Percentiles rank a stretch among this genome's conserved stretches.
These are phyloP conservation scores for Globisporangium canariense DNA, from an alignment of 352 stramenopile species.

Conservation along the genomic window DNA sequence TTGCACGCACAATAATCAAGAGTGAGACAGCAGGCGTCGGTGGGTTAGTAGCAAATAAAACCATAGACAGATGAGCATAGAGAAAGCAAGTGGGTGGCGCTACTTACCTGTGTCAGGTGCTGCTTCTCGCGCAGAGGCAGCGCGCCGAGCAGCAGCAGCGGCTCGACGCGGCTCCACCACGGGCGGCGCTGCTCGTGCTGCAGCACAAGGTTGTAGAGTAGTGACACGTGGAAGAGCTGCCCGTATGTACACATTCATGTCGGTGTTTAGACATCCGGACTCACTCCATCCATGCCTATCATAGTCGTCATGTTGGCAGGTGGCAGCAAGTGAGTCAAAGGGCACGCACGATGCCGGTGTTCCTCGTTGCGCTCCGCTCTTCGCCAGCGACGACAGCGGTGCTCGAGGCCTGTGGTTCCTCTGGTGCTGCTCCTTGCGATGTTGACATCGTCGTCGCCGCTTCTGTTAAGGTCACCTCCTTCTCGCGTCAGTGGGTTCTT, in stretches of 20 bases:
- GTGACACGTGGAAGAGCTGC: slow-evolving; percentile 45
- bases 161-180: slow-evolving; percentile 74
- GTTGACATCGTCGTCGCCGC: not conserved
- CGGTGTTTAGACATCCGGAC: no score
- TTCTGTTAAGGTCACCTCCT: not conserved
- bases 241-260: not conserved
- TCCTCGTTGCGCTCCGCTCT: not conserved
- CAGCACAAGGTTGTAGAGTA: slow-evolving; percentile 72
- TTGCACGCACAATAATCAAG: not conserved
- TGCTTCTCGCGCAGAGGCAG: slow-evolving; percentile 56
- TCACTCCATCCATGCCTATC: not conserved
- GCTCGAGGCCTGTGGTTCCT: slow-evolving; percentile 32
- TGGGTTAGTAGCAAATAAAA: not conserved
- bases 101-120: slow-evolving; percentile 33
- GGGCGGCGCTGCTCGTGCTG: slow-evolving; percentile 41
- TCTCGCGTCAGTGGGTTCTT: not conserved
- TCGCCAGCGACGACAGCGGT: not conserved
- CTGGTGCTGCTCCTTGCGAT: not conserved
- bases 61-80: not conserved
- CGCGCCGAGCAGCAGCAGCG: slow-evolving; percentile 62
- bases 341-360: slow-evolving; percentile 1
- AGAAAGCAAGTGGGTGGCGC: not conserved
- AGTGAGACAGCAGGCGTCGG: no score
- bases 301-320: not conserved
- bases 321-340: not conserved